phyloP scores from a whole-genome alignment of 2,329 filamentous ascomycete species.

The Ceratocystis diversiconidia region DNA sequence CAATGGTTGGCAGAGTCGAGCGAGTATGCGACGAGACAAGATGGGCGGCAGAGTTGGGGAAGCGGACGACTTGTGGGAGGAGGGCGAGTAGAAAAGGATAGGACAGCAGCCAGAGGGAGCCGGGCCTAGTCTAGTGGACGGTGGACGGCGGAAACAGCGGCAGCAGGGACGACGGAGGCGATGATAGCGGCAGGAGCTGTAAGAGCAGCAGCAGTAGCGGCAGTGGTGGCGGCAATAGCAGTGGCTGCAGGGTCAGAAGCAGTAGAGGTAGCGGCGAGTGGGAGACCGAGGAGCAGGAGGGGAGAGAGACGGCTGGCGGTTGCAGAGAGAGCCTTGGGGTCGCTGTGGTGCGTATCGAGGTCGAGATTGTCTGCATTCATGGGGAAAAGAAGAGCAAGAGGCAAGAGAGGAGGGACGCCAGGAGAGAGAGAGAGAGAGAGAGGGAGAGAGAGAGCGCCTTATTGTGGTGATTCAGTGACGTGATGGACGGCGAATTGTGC shows the following conservation, averaged over 20 bases:
- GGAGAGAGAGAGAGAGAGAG: not conserved
- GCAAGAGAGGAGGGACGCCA: not conserved
- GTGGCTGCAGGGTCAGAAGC: not conserved
- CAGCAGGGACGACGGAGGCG: not conserved
- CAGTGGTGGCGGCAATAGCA: not conserved
- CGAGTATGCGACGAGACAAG: not conserved
- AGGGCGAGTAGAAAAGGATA: not conserved
- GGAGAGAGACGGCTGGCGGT: not conserved
- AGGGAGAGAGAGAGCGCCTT: not conserved
- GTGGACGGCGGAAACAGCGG: not conserved
- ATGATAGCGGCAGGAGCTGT: not conserved
- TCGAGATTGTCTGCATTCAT: not conserved
- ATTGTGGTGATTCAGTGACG: not conserved
- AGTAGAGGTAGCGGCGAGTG: not conserved
- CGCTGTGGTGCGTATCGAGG: not conserved
- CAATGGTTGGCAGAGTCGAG: not conserved
- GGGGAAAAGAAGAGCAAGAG: not conserved
- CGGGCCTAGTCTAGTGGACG: not conserved
- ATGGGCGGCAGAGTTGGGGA: too few species aligned
- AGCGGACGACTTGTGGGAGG: not conserved
- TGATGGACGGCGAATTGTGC: not conserved
- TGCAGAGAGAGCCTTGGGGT: not conserved
- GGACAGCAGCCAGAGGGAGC: too few species aligned
- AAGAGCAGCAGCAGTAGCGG: not conserved
- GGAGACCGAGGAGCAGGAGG: not conserved